Conservation (phyloP, 2,329 filamentous ascomycete species). For the Talaromyces sp. region DNA sequence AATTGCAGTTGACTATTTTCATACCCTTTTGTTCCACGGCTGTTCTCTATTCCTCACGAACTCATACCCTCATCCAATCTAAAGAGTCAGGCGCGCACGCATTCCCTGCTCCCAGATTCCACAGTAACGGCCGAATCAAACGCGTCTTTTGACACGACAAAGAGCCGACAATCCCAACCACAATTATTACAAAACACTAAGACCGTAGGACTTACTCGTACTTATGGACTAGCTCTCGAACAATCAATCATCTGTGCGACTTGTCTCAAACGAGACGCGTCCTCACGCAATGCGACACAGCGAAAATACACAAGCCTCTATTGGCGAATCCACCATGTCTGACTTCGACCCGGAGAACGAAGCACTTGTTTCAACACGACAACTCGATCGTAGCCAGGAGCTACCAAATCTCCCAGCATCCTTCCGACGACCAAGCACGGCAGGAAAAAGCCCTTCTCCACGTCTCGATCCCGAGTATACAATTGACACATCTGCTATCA, state of each 20-base stretch:
- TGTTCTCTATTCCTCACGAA: background rate
- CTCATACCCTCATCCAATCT: background rate
- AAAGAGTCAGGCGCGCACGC: background rate
- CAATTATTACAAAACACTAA: background rate
- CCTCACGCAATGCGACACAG: slow-evolving; percentile 10
- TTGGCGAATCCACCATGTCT: slow-evolving; percentile 23
- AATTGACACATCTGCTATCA: slow-evolving; percentile 47
- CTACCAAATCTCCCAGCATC: slow-evolving; percentile 17
- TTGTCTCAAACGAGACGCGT: slow-evolving; percentile 7
- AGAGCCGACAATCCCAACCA: background rate
- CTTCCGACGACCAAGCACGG: slow-evolving; percentile 28
- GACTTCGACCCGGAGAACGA: slow-evolving; percentile 45
- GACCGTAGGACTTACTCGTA: background rate
- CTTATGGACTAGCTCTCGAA: background rate
- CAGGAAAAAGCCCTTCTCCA: slow-evolving; percentile 32
- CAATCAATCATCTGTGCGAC: background rate
- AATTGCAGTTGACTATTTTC: background rate
- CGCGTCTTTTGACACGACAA: background rate
- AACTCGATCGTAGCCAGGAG: slow-evolving; percentile 30
- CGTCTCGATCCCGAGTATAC: slow-evolving; percentile 41
- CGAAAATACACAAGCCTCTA: slow-evolving; percentile 6
- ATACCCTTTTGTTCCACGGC: too few relatives aligned
- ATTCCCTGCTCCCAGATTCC: background rate
- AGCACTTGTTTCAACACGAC: slow-evolving; percentile 39
- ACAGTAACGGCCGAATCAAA: background rate